Base-by-base conservation (phyloP, 2,329 filamentous ascomycete species). In the Venturia effusa region DNA sequence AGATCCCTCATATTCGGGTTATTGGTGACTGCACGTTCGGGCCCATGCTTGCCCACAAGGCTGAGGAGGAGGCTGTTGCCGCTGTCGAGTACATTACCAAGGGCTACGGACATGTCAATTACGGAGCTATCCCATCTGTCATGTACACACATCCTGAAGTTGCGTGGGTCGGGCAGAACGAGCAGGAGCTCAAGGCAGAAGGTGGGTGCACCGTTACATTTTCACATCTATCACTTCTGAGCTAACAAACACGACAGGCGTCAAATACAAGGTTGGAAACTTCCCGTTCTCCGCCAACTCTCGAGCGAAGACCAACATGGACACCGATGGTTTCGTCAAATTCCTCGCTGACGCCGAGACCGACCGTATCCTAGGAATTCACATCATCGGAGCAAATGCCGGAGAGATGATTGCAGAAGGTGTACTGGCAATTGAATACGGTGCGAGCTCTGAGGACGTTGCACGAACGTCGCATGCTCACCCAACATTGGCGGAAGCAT, bases 111-210 rank as follows among this genome's bases (percentile, higher is more conserved):
- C 94, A 99, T 78, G 94, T 99, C 79, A 99, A 99, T 88, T 99
- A 99, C 80, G 90, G 86, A 72, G 90, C 89, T 77, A 99, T 99
- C 74, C 94, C 94, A 68, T 94, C 90, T 40, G 94, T 99, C 80
- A 99, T 99, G 94, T 99, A 99, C 85, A 97, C 94, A 13, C 88
- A 97, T 81, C 94, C 94, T 40, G 94, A 99, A 78, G 94, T 97
- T 68, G 92, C 94, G 41, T 99, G 94, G 94, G 94, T 99, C 59
- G 94, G 94, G 65, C 92, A 97, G 82, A 97, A 88, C 76, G 94
- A 99, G 82, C 89, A 93, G 75, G 94, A 99, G 70, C 83, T 99
- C 68, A 97, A 97, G 84, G 86, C 86, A 69, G 84, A 37, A 10
- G 61, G 61, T 63, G 34, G 24, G 61, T 41, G 13, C 2, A 32